A percentile compares a stretch with the other conserved stretches of the same genome.
Evolutionary conservation across 139 green algal genomes (phyloP).

Genomic region (Chlorella sp.): DNA sequence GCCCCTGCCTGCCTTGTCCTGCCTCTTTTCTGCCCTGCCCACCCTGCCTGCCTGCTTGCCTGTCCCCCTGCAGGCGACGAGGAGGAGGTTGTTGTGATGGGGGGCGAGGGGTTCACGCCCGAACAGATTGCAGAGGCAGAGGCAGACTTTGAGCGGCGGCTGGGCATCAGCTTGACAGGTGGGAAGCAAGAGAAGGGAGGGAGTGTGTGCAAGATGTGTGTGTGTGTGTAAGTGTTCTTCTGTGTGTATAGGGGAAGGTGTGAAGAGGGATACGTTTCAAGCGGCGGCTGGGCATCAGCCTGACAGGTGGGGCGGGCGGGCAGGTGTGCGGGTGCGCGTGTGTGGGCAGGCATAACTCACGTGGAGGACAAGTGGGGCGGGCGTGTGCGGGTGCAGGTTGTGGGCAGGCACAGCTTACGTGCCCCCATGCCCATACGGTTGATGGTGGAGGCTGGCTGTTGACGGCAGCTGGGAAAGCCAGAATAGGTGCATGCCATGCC

Average conservation of each 20-base stretch:
- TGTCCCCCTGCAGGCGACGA: conserved; percentile 47
- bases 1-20: background rate
- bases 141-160: conserved; percentile 54
- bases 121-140: conserved; percentile 82
- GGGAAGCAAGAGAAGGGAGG: too few species aligned
- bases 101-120: conserved; percentile 71
- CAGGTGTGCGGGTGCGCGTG: background rate
- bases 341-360: too few species aligned
- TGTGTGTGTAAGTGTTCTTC: too few species aligned
- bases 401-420: too few species aligned
- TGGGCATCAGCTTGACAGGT: conserved; percentile 34
- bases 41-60: background rate
- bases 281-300: too few species aligned
- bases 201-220: too few species aligned
- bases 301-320: background rate
- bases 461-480: too few species aligned
- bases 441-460: background rate
- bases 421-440: background rate
- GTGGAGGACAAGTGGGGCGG: background rate
- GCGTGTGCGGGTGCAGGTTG: background rate
- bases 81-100: conserved; percentile 69
- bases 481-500: too few species aligned
- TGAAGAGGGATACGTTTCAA: too few species aligned
- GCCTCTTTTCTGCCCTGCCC: too few species aligned
- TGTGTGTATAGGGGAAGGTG: too few species aligned